A percentile compares a stretch with the other conserved stretches of the same genome.
phyloP scores from a whole-genome alignment of 1,139 yeast species.

The Nakaseomyces uthaithaninus region DNA sequence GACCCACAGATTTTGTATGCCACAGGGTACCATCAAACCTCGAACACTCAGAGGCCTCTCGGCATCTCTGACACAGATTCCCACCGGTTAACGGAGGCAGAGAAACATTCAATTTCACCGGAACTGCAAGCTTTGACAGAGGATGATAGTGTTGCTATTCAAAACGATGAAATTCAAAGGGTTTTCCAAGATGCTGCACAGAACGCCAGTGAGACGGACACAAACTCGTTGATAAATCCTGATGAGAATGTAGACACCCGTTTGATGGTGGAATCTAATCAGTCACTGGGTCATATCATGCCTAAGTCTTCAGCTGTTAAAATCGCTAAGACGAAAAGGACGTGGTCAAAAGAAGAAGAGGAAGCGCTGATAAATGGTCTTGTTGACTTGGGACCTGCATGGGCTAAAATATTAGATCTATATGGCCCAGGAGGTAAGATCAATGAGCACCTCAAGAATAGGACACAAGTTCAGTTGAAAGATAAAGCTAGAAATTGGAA shows the following conservation, averaged over 20 bases:
- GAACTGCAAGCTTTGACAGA: neutral
- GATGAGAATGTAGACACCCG: conserved; percentile 3
- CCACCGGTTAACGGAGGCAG: neutral
- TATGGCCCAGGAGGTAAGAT: conserved; percentile 90
- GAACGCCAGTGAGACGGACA: neutral
- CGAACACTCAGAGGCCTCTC: neutral
- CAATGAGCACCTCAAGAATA: conserved; percentile 72
- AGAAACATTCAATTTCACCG: neutral
- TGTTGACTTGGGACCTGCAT: conserved; percentile 76
- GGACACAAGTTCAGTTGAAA: conserved; percentile 85
- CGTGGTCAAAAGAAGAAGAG: conserved; percentile 90
- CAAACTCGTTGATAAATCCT: neutral
- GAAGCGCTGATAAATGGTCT: conserved; percentile 75
- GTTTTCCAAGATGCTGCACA: neutral
- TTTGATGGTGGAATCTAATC: neutral
- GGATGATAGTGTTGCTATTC: neutral
- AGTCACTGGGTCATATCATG: neutral
- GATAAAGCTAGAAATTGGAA: conserved; percentile 97
- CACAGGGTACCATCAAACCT: conserved; percentile 15
- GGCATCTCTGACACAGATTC: neutral
- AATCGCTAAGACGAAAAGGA: conserved; percentile 32
- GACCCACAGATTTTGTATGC: conserved; percentile 22
- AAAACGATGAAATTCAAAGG: conserved; percentile 3
- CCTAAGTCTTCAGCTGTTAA: conserved; percentile 1
- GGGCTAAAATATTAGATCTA: conserved; percentile 81